Evolutionary conservation across 345 rosid species (phyloP).

Genomic region (Camelina sativa): DNA sequence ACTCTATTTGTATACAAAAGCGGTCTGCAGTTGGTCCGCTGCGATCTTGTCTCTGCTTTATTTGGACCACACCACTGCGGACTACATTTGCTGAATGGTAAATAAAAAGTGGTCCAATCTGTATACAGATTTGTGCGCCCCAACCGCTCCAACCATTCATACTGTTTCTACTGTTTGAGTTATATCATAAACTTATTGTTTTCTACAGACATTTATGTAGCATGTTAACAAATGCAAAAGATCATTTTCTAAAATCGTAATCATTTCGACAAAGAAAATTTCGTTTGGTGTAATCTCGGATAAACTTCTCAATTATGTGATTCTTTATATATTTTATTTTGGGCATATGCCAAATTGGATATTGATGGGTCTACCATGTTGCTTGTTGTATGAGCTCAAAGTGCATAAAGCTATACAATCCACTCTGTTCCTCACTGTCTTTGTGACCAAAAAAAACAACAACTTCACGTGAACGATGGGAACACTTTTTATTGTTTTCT

Average conservation of each 20-base stretch:
- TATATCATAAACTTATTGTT: too few species aligned
- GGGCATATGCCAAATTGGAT: slow-evolving; percentile 32
- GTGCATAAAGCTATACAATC: slow-evolving; percentile 44
- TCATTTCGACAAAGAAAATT: slow-evolving; percentile 9
- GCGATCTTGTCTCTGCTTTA: too few species aligned
- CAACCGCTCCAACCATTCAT: too few species aligned
- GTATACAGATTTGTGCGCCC: too few species aligned
- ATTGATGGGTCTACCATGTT: slow-evolving; percentile 47
- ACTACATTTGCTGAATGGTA: too few species aligned
- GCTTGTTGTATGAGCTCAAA: slow-evolving; percentile 43
- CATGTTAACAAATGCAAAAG: slow-evolving; percentile 1
- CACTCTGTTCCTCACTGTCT: slow-evolving; percentile 49
- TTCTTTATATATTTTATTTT: not conserved
- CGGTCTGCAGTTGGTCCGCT: too few species aligned
- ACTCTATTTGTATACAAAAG: too few species aligned
- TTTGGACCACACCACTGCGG: too few species aligned
- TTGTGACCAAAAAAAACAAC: slow-evolving; percentile 36
- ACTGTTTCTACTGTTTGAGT: not conserved
- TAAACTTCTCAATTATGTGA: slow-evolving; percentile 12
- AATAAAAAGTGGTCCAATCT: too few species aligned
- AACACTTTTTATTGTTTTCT: slow-evolving; percentile 39
- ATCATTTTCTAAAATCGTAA: not conserved
- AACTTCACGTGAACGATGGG: slow-evolving; percentile 46
- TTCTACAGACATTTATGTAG: too few species aligned
- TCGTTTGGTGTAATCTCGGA: not conserved